phyloP scores from a whole-genome alignment of 345 rosid genomes.

The Rhodamnia argentea region DNA sequence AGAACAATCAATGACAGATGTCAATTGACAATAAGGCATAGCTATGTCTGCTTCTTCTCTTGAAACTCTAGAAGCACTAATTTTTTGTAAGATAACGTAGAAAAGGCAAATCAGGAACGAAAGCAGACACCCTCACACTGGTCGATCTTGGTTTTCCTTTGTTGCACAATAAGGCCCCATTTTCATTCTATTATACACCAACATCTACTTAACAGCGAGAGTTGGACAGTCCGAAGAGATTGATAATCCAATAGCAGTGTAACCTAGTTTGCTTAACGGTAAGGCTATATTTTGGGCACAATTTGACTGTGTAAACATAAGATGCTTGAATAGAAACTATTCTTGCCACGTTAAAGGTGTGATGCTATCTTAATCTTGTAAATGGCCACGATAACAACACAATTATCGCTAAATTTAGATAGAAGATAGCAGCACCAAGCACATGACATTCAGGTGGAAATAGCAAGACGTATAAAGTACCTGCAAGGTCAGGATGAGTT shows the following conservation, averaged over 20 bases:
- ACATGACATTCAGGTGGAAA: background rate
- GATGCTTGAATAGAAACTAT: background rate
- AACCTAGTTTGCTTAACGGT: background rate
- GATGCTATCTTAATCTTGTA: background rate
- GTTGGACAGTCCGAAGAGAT: background rate
- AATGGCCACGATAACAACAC: background rate
- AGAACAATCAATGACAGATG: background rate
- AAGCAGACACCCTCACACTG: background rate
- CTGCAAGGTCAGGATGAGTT: conserved; percentile 92
- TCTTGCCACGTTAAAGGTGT: background rate
- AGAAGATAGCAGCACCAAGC: background rate
- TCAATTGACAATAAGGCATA: background rate
- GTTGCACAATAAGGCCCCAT: background rate
- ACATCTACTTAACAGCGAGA: background rate
- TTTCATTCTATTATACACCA: background rate
- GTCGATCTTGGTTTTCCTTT: background rate
- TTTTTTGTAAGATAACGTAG: background rate
- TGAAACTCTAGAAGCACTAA: background rate
- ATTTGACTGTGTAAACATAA: background rate
- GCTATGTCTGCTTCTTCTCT: background rate
- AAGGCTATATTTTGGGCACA: background rate
- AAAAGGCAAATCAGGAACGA: background rate
- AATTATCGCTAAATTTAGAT: background rate
- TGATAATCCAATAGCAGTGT: background rate
- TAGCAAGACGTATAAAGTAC: conserved; percentile 16